Percentiles rank a stretch among this genome's conserved stretches.
Evolutionary conservation across 75 land plant species (phyloP).

Genomic region (Pseudotsuga menziesii): DNA sequence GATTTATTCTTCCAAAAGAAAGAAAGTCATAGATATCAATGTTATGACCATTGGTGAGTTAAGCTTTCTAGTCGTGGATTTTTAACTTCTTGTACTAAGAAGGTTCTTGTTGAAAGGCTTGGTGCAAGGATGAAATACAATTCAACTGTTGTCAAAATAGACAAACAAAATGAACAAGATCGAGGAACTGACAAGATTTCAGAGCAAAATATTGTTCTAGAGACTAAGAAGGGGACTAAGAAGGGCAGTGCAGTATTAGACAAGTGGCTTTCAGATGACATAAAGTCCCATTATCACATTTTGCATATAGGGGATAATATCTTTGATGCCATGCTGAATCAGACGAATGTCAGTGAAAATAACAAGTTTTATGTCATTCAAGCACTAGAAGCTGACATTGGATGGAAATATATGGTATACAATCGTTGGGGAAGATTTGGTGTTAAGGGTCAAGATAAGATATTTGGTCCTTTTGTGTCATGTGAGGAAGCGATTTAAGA

Average conservation of each 20-base stretch:
- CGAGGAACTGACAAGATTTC: slow-evolving; percentile 15
- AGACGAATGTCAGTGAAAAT: slow-evolving; percentile 84
- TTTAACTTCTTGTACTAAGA: slow-evolving; percentile 7
- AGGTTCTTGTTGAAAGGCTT: slow-evolving; percentile 30
- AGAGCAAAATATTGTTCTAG: slow-evolving; percentile 55
- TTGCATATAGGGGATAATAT: slow-evolving; percentile 36
- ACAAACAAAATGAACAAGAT: not conserved
- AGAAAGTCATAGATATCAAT: slow-evolving; percentile 9
- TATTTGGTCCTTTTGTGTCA: slow-evolving; percentile 50
- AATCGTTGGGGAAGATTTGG: slow-evolving; percentile 98
- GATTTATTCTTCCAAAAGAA: not conserved
- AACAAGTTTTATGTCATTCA: slow-evolving; percentile 95
- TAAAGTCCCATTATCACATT: slow-evolving; percentile 61
- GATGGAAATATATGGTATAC: slow-evolving; percentile 56
- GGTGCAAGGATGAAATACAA: not conserved
- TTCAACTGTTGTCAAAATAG: not conserved
- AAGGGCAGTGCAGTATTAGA: slow-evolving; percentile 75
- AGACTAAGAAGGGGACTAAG: slow-evolving; percentile 87
- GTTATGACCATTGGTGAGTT: slow-evolving; percentile 18
- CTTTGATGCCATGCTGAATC: slow-evolving; percentile 97
- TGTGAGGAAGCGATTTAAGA: slow-evolving; percentile 44
- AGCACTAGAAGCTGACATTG: slow-evolving; percentile 79
- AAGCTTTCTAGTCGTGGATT: slow-evolving; percentile 6
- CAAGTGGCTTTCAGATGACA: slow-evolving; percentile 59
- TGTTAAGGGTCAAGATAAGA: slow-evolving; percentile 75